These are phyloP conservation scores for Liriodendron chinense DNA, from an alignment of 164 flowering plant species.

Conservation along the genomic window DNA sequence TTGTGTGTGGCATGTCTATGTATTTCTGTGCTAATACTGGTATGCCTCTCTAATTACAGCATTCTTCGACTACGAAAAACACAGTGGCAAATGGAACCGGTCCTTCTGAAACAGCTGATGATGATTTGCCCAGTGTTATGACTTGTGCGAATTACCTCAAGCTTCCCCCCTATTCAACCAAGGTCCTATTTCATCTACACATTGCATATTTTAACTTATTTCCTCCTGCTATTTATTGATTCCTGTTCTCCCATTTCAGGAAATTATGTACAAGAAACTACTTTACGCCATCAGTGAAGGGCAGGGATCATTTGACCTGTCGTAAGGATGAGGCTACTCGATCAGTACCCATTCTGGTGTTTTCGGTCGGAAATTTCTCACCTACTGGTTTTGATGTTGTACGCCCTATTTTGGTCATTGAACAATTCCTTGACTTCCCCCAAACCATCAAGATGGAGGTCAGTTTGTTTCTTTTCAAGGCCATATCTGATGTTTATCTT, in stretches of 20 bases:
- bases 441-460: conserved; percentile 6
- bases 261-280: conserved; percentile 89
- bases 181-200: conserved; percentile 42
- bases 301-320: conserved; percentile 98
- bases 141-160: conserved; percentile 99
- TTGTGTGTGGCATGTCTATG: background rate
- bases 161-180: conserved; percentile 97
- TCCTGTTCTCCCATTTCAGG: conserved; percentile 40
- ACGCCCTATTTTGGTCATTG: background rate
- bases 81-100: conserved; percentile 64
- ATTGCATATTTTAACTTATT: too few species aligned
- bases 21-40: conserved; percentile 4
- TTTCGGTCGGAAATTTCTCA: background rate
- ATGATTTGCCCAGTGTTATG: conserved; percentile 99
- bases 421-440: background rate
- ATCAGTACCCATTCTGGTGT: background rate
- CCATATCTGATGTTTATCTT: background rate
- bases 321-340: conserved; percentile 37
- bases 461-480: conserved; percentile 11
- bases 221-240: background rate
- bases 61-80: conserved; percentile 57
- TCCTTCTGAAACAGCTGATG: conserved; percentile 80
- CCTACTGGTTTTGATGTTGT: background rate
- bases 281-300: conserved; percentile 94
- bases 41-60: conserved; percentile 38